Conservation (phyloP, 2,329 filamentous ascomycete species). For the Neonectria hederae region DNA sequence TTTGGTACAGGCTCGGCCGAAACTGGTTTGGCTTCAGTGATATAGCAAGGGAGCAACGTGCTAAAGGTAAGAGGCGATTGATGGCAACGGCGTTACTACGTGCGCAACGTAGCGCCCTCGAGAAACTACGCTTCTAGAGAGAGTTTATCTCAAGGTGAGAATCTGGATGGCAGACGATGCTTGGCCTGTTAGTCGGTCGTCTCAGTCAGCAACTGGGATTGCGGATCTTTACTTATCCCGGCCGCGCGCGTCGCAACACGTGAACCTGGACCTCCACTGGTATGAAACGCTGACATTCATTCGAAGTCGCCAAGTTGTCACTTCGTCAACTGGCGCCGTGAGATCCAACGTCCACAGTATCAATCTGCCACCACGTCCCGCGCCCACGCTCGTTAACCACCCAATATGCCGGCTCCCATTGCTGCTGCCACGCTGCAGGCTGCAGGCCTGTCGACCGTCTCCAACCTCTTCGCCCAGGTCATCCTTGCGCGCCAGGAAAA, state of each 20-base stretch:
- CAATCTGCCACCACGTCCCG: not conserved
- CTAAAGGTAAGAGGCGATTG: not conserved
- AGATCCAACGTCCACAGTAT: not conserved
- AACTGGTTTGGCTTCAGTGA: not conserved
- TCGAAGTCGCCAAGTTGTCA: not conserved
- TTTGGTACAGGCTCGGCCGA: not conserved
- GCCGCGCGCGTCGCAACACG: constrained; percentile 7
- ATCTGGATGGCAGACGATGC: not conserved
- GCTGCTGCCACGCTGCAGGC: constrained; percentile 64
- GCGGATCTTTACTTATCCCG: constrained; percentile 20
- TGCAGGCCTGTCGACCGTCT: constrained; percentile 59
- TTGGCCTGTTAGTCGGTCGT: not conserved
- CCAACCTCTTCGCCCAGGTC: constrained; percentile 65
- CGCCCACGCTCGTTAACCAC: not conserved
- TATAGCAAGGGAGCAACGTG: not conserved
- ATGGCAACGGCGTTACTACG: not conserved
- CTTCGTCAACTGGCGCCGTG: not conserved
- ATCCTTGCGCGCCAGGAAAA: constrained; percentile 59
- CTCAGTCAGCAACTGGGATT: constrained; percentile 3
- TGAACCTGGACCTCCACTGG: constrained; percentile 2
- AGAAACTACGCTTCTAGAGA: not conserved
- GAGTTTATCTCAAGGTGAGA: not conserved
- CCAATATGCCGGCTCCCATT: constrained; percentile 59
- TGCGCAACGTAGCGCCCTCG: not conserved
- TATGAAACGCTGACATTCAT: not conserved